Base-by-base conservation (phyloP, 768 basidiomycete genomes). In the Lactifluus piperatus region DNA sequence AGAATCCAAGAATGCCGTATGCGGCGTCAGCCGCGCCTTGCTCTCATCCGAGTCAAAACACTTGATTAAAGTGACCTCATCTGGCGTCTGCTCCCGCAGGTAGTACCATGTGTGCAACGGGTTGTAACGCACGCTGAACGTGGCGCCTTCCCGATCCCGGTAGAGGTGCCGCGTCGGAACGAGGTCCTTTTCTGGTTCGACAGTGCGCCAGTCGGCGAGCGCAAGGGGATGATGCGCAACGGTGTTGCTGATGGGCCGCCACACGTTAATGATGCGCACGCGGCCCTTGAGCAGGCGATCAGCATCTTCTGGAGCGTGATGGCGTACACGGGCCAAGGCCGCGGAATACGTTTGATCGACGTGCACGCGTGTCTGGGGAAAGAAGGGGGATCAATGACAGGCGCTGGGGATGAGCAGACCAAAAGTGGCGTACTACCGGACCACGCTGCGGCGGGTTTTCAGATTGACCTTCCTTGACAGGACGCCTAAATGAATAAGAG, bases 181-280 rank as follows among this genome's bases (percentile, higher is more conserved):
- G 27, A 78, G 73, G 56, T 78, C 77, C 36, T 62, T 57, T 22
- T 67, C 65, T 20, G 63, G 60, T 64, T 78, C 68, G 56, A 78
- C 52, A 14, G 65, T 59, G 37, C 72, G 73, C 67, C 71, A 78
- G 66, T 78, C 77, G 1, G 71, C 71, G 5, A 76, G 66, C 5
- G 73, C 75, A 46, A 78, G 72, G 11, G 77, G 77, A 24, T 69
- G 63, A 63, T 78, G 73, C 27, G 70, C 70, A 37, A 73, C 76
- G 11, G 72, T 63, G 62, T 77, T 65, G 43, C 41, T 67, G 52
- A 78, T 76, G 5, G 76, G 77, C 27, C 77, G 74, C 77, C 77
- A 77, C 50, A 77, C 72, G 60, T 78, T 78, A 66, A 78, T 75
- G 64, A 78, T 75, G 50, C 73, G 75, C 30, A 71, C 69, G 51